phyloP scores from a whole-genome alignment of 108 stramenopile species.

The Licmophora abbreviata region DNA sequence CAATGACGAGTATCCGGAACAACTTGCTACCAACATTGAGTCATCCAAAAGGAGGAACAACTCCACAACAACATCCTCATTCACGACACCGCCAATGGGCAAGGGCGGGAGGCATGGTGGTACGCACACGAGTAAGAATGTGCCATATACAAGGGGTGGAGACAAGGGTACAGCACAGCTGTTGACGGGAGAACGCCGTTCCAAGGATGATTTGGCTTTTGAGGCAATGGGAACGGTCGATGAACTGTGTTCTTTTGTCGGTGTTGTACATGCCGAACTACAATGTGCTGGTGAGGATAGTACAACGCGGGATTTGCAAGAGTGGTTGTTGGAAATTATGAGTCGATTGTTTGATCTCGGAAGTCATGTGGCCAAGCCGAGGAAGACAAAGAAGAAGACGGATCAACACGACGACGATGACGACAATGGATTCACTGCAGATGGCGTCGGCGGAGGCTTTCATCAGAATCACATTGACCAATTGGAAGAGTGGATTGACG shows the following conservation, averaged over 20 bases:
- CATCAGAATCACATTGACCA: slow-evolving; percentile 35
- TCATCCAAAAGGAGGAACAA: slow-evolving; percentile 1
- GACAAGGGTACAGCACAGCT: slow-evolving; percentile 65
- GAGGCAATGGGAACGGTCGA: slow-evolving; percentile 82
- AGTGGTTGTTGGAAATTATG: slow-evolving; percentile 66
- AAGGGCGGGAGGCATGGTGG: slow-evolving; percentile 49
- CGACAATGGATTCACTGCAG: slow-evolving; percentile 13
- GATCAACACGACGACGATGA: slow-evolving; percentile 15
- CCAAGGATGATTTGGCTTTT: slow-evolving; percentile 62
- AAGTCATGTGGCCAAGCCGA: slow-evolving; percentile 67
- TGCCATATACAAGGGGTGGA: slow-evolving; percentile 74
- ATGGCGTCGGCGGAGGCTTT: slow-evolving; percentile 61
- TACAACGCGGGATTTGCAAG: slow-evolving; percentile 27
- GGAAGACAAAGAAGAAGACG: slow-evolving; percentile 3
- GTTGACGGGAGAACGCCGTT: slow-evolving; percentile 70
- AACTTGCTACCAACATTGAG: not conserved
- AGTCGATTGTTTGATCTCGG: slow-evolving; percentile 80
- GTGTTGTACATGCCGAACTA: slow-evolving; percentile 60
- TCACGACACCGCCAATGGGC: slow-evolving; percentile 1
- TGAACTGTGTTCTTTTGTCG: slow-evolving; percentile 74
- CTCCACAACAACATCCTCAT: not conserved
- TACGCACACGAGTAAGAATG: slow-evolving; percentile 60
- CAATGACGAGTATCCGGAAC: not conserved
- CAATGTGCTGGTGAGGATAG: slow-evolving; percentile 6
- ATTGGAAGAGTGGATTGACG: slow-evolving; percentile 79